A percentile compares a stretch with the other conserved stretches of the same genome.
phyloP scores from a whole-genome alignment of 331 rosid genomes.

The Erythrophleum ivorense region DNA sequence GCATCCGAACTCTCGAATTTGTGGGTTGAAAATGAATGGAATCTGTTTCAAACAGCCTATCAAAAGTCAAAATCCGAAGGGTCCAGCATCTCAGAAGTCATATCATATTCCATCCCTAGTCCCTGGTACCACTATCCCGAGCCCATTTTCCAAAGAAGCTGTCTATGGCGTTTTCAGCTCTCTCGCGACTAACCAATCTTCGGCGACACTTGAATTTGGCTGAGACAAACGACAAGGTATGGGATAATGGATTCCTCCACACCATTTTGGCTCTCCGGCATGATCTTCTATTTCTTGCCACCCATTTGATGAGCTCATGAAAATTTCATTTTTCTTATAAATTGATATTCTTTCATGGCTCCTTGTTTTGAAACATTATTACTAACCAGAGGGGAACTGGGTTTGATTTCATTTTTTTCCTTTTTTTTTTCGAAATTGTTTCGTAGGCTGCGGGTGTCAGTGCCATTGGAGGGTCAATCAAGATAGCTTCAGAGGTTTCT shows the following conservation, averaged over 20 bases:
- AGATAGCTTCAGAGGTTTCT: constrained; percentile 80
- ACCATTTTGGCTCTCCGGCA: not conserved
- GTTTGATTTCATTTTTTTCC: not conserved
- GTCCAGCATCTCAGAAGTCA: too few species aligned
- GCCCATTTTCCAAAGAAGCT: not conserved
- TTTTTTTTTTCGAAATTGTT: not conserved
- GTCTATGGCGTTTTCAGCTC: constrained; percentile 26
- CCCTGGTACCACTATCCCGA: not conserved
- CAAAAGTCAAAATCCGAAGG: too few species aligned
- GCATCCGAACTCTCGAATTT: too few species aligned
- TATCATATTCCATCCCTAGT: too few species aligned
- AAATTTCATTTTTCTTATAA: not conserved
- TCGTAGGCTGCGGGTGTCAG: constrained; percentile 27
- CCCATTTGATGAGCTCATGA: not conserved
- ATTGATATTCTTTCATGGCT: constrained; percentile 3
- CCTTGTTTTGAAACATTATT: not conserved
- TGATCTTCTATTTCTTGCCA: not conserved
- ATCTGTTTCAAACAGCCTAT: too few species aligned
- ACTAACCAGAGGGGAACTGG: not conserved
- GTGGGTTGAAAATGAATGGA: too few species aligned
- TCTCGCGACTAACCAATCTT: constrained; percentile 39
- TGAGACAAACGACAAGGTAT: constrained; percentile 35
- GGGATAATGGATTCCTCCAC: not conserved
- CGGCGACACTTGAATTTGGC: constrained; percentile 40
- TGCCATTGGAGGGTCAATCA: constrained; percentile 45